These are phyloP conservation scores for Tephrocybe sp. DNA, from an alignment of 768 basidiomycete genomes.

Conservation along the genomic window DNA sequence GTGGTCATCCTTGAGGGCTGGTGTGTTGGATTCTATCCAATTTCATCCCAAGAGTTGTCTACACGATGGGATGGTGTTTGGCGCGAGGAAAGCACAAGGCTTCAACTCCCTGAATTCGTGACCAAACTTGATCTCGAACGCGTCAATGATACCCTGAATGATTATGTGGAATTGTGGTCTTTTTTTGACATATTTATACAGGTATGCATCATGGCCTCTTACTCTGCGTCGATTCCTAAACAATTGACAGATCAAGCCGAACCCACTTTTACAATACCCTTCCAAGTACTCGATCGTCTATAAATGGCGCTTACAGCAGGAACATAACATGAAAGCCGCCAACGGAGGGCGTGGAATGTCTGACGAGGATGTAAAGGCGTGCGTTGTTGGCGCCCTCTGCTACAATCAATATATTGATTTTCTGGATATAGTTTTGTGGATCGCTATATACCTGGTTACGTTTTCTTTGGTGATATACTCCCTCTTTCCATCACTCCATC, in stretches of 20 bases:
- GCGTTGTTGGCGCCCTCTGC: constrained; percentile 24
- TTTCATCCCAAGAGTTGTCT: constrained; percentile 48
- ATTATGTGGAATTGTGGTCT: constrained; percentile 68
- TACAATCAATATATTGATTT: constrained; percentile 1
- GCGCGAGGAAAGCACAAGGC: constrained; percentile 33
- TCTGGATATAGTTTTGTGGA: constrained; percentile 67
- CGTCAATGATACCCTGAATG: constrained; percentile 59
- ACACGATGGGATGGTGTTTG: constrained; percentile 49
- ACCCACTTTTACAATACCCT: constrained; percentile 19
- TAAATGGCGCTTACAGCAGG: constrained; percentile 87
- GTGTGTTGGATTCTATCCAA: constrained; percentile 85
- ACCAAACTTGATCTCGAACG: constrained; percentile 53
- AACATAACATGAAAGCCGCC: constrained; percentile 79
- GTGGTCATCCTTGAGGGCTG: constrained; percentile 94
- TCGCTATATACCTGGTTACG: constrained; percentile 92
- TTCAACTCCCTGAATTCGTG: constrained; percentile 35
- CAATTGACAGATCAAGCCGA: constrained; percentile 19
- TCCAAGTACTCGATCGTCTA: constrained; percentile 61
- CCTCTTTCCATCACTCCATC: constrained; percentile 12
- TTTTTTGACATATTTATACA: constrained; percentile 75
- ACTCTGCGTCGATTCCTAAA: neutral
- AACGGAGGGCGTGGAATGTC: constrained; percentile 91
- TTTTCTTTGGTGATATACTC: constrained; percentile 68
- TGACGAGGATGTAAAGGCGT: constrained; percentile 70
- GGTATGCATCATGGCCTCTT: constrained; percentile 36